These are phyloP conservation scores for Colletotrichum nymphaeae DNA, from an alignment of 2,329 filamentous ascomycete genomes.

Conservation along the genomic window DNA sequence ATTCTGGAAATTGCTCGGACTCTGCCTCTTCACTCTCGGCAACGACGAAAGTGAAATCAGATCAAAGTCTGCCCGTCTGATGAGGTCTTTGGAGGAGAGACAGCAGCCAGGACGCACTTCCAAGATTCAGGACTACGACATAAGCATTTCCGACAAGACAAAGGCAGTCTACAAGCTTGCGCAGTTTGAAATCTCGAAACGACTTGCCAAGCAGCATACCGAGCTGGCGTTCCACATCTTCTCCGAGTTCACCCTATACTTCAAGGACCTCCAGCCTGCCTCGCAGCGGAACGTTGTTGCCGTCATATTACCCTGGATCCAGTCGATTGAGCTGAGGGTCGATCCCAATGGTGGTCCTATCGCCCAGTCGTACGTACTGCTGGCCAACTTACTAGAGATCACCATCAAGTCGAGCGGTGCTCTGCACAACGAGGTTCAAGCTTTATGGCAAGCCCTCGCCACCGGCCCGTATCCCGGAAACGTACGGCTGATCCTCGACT, in stretches of 20 bases:
- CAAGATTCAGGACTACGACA: slow-evolving; percentile 96
- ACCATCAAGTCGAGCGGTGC: slow-evolving; percentile 91
- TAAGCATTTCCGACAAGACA: slow-evolving; percentile 98
- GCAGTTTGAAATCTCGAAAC: slow-evolving; percentile 95
- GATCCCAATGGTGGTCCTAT: slow-evolving; percentile 93
- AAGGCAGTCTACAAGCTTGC: slow-evolving; percentile 98
- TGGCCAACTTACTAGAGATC: slow-evolving; percentile 95
- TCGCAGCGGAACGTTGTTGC: slow-evolving; percentile 95
- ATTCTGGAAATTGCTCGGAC: slow-evolving; percentile 90
- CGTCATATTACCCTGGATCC: slow-evolving; percentile 95
- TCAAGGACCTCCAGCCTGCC: slow-evolving; percentile 85
- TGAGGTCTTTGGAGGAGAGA: slow-evolving; percentile 84
- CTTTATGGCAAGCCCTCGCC: slow-evolving; percentile 94
- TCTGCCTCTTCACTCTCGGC: slow-evolving; percentile 91
- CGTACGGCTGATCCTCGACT: slow-evolving; percentile 93
- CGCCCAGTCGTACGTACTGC: slow-evolving; percentile 90
- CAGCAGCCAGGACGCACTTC: slow-evolving; percentile 80
- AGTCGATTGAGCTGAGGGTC: slow-evolving; percentile 90
- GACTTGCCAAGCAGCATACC: slow-evolving; percentile 87
- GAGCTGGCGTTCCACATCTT: slow-evolving; percentile 94
- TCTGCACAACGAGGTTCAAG: slow-evolving; percentile 96
- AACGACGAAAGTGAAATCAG: slow-evolving; percentile 91
- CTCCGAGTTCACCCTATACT: slow-evolving; percentile 93
- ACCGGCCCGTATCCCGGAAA: slow-evolving; percentile 94
- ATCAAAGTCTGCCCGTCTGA: slow-evolving; percentile 84